Evolutionary conservation across 257 asterid species (phyloP), one percentile per base, ranked within the genome.

Genomic region (Nyctanthes arbortristis): DNA sequence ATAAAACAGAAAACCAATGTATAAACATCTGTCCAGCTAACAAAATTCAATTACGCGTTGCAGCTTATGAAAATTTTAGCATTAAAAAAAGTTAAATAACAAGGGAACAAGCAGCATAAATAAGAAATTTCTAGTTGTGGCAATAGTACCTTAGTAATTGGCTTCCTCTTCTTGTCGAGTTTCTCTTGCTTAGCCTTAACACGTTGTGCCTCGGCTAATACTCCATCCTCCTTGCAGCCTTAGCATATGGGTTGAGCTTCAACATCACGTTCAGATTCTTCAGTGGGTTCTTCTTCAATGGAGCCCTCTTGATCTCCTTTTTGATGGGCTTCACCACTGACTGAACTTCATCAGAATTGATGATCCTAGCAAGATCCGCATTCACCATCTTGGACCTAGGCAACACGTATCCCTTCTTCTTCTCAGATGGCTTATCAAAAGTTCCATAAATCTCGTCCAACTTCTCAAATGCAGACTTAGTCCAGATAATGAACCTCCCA

Each of bases 281-380:
- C 72, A 90, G 56, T 0, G 96, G 96, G 30, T 88, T 90, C 84
- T 90, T 90, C 84, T 90, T 88, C 86, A 90, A 5, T 0, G 79
- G 79, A 39, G 95, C 93, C 65, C 93, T 84, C 83, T 76, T 85
- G 27, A 75, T 34, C 61, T 78, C 92, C 88, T 79, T 80, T 83
- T 92, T 89, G 66, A 89, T 92, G 5, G 91, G 98, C 69, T 64
- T 89, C 77, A 92, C 97, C 10, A 89, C 96, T 3, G 93, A 84
- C 75, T 92, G 96, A n/a, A 92, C 85, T 84, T 89, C 97, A 45
- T 92, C 97, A 0, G 97, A 92, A 57, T 92, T 92, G 55, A 92
- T 89, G 32, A 92, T 92, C 37, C 96, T 85, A 0, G 98, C 95
- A 49, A 92, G 77, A 67, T 91, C 98, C 18, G 90, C 98, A 75